phyloP scores from a whole-genome alignment of 352 stramenopile genomes.

The Pythium insidiosum region DNA sequence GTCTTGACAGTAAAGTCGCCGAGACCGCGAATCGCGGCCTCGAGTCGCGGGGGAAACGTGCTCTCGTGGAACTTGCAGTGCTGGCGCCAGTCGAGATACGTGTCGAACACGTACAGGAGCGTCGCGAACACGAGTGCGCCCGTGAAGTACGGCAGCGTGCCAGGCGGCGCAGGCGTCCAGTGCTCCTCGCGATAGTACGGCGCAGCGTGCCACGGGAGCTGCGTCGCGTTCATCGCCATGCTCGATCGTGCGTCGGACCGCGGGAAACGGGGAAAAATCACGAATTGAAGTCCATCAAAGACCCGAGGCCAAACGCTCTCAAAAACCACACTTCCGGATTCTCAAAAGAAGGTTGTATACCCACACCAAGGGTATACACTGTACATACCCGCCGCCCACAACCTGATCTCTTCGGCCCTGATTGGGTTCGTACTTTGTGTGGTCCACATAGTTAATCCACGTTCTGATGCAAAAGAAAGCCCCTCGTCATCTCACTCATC shows the following conservation, averaged over 20 bases:
- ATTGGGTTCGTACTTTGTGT: slow-evolving; percentile 4
- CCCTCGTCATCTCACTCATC: no score
- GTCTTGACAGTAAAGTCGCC: slow-evolving; percentile 24
- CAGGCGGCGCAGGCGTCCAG: slow-evolving; percentile 22
- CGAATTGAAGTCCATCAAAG: no score
- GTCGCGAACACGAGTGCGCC: slow-evolving; percentile 82
- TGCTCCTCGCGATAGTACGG: slow-evolving; percentile 48
- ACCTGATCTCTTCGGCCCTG: no score
- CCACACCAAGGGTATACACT: no score
- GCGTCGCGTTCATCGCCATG: no score
- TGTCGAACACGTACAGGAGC: slow-evolving; percentile 89
- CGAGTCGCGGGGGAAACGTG: slow-evolving; percentile 42
- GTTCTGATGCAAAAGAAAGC: not conserved
- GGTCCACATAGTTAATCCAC: slow-evolving; percentile 4
- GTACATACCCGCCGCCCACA: no score
- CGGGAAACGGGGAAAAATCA: no score
- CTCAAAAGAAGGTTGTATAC: no score
- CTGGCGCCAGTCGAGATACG: slow-evolving; percentile 90
- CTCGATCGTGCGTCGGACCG: no score
- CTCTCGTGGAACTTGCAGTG: slow-evolving; percentile 85
- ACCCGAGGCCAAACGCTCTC: no score
- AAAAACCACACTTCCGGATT: no score
- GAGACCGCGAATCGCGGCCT: slow-evolving; percentile 39
- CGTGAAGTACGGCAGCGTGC: slow-evolving; percentile 61
- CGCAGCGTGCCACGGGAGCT: slow-evolving; percentile 29